phyloP scores from a whole-genome alignment of 1,284 basidiomycete genomes.

The Inonotus hispidus region DNA sequence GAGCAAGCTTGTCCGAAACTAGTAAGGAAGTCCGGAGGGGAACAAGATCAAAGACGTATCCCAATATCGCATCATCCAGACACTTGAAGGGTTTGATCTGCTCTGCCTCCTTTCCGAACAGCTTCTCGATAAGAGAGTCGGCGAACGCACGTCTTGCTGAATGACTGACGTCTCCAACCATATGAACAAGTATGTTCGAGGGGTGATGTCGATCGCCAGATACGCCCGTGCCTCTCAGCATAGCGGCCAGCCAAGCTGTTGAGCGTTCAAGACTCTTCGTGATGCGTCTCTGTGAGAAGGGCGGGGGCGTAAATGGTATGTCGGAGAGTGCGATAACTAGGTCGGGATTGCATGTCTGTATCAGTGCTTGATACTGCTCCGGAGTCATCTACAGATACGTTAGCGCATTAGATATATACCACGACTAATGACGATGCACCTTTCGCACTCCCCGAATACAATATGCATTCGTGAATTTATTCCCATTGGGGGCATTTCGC shows the following conservation, averaged over 20 bases:
- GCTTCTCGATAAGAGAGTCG: slow-evolving; percentile 47
- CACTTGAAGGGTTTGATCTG: slow-evolving; percentile 39
- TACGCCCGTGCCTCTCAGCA: background rate
- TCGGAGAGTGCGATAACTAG: slow-evolving; percentile 68
- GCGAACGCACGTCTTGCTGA: slow-evolving; percentile 62
- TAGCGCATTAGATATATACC: slow-evolving; percentile 13
- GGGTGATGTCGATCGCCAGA: slow-evolving; percentile 5
- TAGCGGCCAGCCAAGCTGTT: slow-evolving; percentile 8
- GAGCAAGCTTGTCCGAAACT: slow-evolving; percentile 12
- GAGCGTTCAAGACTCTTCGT: slow-evolving; percentile 68
- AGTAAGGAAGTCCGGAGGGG: slow-evolving; percentile 41
- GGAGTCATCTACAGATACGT: slow-evolving; percentile 45
- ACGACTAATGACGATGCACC: slow-evolving; percentile 31
- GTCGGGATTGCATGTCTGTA: slow-evolving; percentile 54
- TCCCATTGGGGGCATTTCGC: slow-evolving; percentile 69
- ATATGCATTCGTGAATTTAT: slow-evolving; percentile 46
- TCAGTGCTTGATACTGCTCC: slow-evolving; percentile 48
- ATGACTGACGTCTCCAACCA: slow-evolving; percentile 53
- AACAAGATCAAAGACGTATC: slow-evolving; percentile 65
- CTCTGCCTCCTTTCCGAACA: slow-evolving; percentile 51
- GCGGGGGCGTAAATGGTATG: slow-evolving; percentile 54
- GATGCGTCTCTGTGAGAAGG: slow-evolving; percentile 66
- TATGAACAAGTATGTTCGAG: slow-evolving; percentile 53
- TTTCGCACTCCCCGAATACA: slow-evolving; percentile 68
- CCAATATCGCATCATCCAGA: slow-evolving; percentile 61